Evolutionary conservation across 768 basidiomycete species (phyloP), one percentile per base, ranked within the genome.

Genomic region (Clitopilus passeckerianus): DNA sequence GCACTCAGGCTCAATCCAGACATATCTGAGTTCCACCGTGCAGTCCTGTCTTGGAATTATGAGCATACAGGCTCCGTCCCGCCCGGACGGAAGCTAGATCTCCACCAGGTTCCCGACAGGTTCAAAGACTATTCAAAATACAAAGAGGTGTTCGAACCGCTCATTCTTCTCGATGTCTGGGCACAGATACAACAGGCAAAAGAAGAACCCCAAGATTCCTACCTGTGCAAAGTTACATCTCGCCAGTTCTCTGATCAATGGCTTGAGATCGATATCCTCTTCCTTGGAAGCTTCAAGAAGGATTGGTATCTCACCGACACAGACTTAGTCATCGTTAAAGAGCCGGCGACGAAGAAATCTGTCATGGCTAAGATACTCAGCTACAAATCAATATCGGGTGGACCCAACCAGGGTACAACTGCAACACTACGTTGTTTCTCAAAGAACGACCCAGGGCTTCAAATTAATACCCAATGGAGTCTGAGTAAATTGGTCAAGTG

Each of bases 91-190:
- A 74, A 70, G 46, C 64, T 76, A 4, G 55, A 68, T 1, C 66
- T 79, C 30, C 54, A 70, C 12, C 72, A 71, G 16, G 79, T 97
- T 7, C 90, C 91, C 0, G 81, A 86, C 57, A 75, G 70, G 10
- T 98, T 98, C 70, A 59, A 65, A 1, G 80, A 83, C 55, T 82
- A 87, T 59, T 69, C 75, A 1, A 82, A 92, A 18, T 98, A 96
- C 71, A 80, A 82, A 43, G 74, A 75, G 22, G 78, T 89, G 50
- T 94, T 97, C 69, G 86, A 93, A 68, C 95, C 96, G 1, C 79
- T 98, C 15, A 75, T 98, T 24, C 73, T 95, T 18, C 75, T 91
- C 59, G 97, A 99, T 72, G 87, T 91, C 62, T 98, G 97, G 95
- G 85, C 89, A 27, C 93, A 96, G 68, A 81, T 96, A 22, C 67